phyloP scores from a whole-genome alignment of 352 stramenopile species.

The Peronospora belbahrii region DNA sequence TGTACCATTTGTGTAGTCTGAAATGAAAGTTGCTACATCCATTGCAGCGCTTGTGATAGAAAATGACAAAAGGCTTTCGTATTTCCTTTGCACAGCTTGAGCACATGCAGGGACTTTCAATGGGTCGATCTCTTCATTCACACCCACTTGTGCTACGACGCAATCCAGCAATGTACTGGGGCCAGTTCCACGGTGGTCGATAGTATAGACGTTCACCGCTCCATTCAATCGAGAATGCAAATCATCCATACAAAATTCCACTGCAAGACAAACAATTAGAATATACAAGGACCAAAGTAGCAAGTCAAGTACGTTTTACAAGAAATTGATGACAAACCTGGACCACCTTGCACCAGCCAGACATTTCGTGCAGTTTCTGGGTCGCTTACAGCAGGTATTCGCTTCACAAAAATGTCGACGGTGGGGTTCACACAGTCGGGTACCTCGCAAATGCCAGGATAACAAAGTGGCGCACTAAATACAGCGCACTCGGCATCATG shows the following conservation, averaged over 20 bases:
- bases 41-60: conserved; percentile 38
- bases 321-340: conserved; percentile 27
- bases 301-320: conserved; percentile 12
- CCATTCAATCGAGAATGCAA: conserved; percentile 19
- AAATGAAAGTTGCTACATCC: conserved; percentile 32
- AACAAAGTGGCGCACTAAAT: conserved; percentile 22
- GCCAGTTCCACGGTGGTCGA: conserved; percentile 40
- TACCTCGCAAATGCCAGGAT: conserved; percentile 21
- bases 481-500: no score
- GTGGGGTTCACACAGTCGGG: conserved; percentile 4
- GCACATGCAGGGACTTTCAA: conserved; percentile 29
- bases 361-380: conserved; percentile 23
- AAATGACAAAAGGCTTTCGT: conserved; percentile 34
- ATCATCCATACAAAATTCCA: conserved; percentile 32
- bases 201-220: conserved; percentile 45
- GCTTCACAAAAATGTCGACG: conserved; percentile 41
- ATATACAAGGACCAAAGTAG: no score
- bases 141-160: conserved; percentile 28
- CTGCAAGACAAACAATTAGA: conserved; percentile 16
- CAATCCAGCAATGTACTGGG: conserved; percentile 33
- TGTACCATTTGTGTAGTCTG: conserved; percentile 18
- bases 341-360: conserved; percentile 40
- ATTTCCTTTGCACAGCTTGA: conserved; percentile 26
- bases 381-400: conserved; percentile 18
- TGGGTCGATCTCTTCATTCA: conserved; percentile 22